These are phyloP conservation scores for Exophiala alcalophila DNA, from an alignment of 2,329 filamentous ascomycete genomes.

Conservation along the genomic window DNA sequence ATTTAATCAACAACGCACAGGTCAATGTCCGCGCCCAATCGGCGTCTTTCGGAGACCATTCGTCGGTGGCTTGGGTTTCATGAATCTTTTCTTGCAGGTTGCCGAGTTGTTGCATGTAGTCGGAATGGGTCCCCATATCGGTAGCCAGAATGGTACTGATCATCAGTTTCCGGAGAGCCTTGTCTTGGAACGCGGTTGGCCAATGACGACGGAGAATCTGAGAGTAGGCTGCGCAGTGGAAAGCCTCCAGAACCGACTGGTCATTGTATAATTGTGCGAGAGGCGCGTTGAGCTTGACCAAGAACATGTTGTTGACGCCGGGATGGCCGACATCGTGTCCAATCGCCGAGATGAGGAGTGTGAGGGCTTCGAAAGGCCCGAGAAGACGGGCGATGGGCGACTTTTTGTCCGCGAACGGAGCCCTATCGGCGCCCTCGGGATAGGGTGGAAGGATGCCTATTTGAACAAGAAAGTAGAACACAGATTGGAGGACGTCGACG, in stretches of 20 bases:
- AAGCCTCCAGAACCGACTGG: conserved; percentile 91
- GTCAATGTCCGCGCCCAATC: conserved; percentile 75
- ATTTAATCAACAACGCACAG: conserved; percentile 95
- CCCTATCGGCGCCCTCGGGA: conserved; percentile 41
- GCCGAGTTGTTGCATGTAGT: conserved; percentile 89
- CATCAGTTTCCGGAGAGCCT: conserved; percentile 80
- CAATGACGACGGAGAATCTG: conserved; percentile 92
- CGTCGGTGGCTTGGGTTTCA: conserved; percentile 61
- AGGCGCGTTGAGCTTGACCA: conserved; percentile 86
- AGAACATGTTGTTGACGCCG: conserved; percentile 95
- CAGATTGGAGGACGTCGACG: conserved; percentile 89
- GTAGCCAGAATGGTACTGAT: conserved; percentile 97
- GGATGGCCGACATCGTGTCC: conserved; percentile 97
- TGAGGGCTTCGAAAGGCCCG: conserved; percentile 82
- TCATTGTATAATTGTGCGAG: conserved; percentile 96
- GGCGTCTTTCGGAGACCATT: conserved; percentile 72
- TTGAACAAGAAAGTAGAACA: conserved; percentile 82
- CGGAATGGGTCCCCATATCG: conserved; percentile 95
- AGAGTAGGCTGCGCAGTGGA: conserved; percentile 94
- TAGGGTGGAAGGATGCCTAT: conserved; percentile 74
- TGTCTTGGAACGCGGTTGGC: conserved; percentile 76
- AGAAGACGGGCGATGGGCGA: conserved; percentile 72
- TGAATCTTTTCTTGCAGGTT: conserved; percentile 75
- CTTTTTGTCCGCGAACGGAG: conserved; percentile 37
- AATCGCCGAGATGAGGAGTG: conserved; percentile 89